Evolutionary conservation across 2,329 filamentous ascomycete species (phyloP), one percentile per base, ranked within the genome.

Genomic region (Ilyonectria robusta): DNA sequence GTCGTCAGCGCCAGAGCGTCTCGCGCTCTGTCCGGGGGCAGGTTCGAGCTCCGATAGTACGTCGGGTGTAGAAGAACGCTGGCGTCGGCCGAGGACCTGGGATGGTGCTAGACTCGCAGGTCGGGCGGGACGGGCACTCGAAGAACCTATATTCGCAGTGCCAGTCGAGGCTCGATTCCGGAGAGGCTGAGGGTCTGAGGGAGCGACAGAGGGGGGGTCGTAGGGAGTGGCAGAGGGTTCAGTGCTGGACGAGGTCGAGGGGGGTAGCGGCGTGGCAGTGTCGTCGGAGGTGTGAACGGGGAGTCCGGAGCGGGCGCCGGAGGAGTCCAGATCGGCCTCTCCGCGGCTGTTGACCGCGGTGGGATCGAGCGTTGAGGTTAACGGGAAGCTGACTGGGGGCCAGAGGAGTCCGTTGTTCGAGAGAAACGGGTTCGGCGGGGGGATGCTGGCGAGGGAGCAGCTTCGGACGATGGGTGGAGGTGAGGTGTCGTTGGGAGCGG

Each of bases 181-280:
- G 66, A 69, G 66, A 70, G 68, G 68, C 62, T 72, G 66, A 65
- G 75, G 62, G 67, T 55, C 67, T 69, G 69, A 70, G 71, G 72
- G 72, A 69, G 70, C 57, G 60, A 62, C 68, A 53, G 58, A 65
- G 47, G 44, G 56, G 42, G 65, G 31, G 57, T 64, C 53, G 35
- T 50, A 55, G 46, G 46, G 42, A 46, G 11, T 81, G 77, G 82
- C 81, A 78, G 84, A 84, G 80, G 81, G 69, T 72, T 78, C 79
- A 75, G 82, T 82, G 83, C 80, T 84, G 77, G 84, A 78, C 81
- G 86, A 77, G 80, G 81, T 80, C 77, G 82, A 79, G 75, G 84
- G 81, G 81, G 83, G 80, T 73, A 83, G 86, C 85, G 88, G 85
- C 79, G 83, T 85, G 83, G 86, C 81, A 86, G 88, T 87, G 85